Percentiles rank a stretch among this genome's conserved stretches.
These are phyloP conservation scores for Phytopythium delawarense DNA, from an alignment of 352 stramenopile genomes.

Conservation along the genomic window DNA sequence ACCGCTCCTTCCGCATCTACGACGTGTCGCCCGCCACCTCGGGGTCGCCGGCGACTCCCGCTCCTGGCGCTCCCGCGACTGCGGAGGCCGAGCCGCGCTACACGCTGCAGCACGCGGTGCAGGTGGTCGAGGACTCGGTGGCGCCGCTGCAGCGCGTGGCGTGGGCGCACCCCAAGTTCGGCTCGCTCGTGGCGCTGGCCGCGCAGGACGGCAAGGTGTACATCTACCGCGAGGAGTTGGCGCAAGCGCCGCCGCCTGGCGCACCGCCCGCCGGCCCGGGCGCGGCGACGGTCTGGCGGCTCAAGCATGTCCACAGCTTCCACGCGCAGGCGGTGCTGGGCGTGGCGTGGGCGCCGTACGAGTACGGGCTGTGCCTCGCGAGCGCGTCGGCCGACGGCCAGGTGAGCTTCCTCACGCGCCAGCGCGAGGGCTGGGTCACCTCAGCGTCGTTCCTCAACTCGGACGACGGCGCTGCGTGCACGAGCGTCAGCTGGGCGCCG, in stretches of 20 bases:
- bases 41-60: slow-evolving; percentile 2
- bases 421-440: slow-evolving; percentile 78
- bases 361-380: slow-evolving; percentile 82
- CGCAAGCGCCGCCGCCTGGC: slow-evolving; percentile 24
- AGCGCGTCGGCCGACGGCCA: slow-evolving; percentile 73
- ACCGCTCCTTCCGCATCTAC: slow-evolving; percentile 84
- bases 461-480: slow-evolving; percentile 67
- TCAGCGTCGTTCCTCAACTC: slow-evolving; percentile 77
- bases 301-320: slow-evolving; percentile 76
- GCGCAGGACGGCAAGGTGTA: slow-evolving; percentile 83
- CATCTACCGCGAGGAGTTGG: slow-evolving; percentile 77
- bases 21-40: slow-evolving; percentile 60
- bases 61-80: neutral
- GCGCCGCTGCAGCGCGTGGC: slow-evolving; percentile 74
- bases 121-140: slow-evolving; percentile 55
- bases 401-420: slow-evolving; percentile 80
- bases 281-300: slow-evolving; percentile 62
- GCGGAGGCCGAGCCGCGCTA: slow-evolving; percentile 1
- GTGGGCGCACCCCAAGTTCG: slow-evolving; percentile 86
- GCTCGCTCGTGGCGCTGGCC: slow-evolving; percentile 70
- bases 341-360: slow-evolving; percentile 82
- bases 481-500: slow-evolving; percentile 78
- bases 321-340: slow-evolving; percentile 73
- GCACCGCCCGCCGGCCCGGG: neutral
- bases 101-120: slow-evolving; percentile 54